Evolutionary conservation across 805 yeast genomes (phyloP).

Genomic region (Candida taoyuanica): DNA sequence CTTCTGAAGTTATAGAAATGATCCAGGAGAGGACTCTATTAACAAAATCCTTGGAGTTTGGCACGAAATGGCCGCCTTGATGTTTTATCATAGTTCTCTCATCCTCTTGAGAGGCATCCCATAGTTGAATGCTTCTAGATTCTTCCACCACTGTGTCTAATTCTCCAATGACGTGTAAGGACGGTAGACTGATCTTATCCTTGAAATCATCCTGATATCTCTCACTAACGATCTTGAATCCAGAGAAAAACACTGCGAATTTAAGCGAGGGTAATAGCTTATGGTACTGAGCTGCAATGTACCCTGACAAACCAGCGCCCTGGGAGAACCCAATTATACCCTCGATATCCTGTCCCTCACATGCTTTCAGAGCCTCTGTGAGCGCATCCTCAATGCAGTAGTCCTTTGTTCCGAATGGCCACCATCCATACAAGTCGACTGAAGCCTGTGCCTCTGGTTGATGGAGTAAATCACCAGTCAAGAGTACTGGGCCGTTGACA

Average conservation of each 20-base stretch:
- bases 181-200: slow-evolving; percentile 26
- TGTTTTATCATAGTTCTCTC: slow-evolving; percentile 56
- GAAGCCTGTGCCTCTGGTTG: slow-evolving; percentile 31
- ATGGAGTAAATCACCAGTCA: slow-evolving; percentile 66
- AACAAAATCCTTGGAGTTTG: slow-evolving; percentile 59
- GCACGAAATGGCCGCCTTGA: slow-evolving; percentile 96
- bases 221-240: slow-evolving; percentile 38
- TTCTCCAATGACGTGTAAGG: slow-evolving; percentile 81
- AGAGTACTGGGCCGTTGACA: slow-evolving; percentile 65
- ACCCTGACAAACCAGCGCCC: slow-evolving; percentile 80
- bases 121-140: slow-evolving; percentile 57
- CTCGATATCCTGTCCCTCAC: slow-evolving; percentile 66
- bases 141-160: slow-evolving; percentile 83
- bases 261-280: slow-evolving; percentile 39
- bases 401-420: slow-evolving; percentile 40
- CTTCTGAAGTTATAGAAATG: neutral
- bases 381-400: slow-evolving; percentile 34
- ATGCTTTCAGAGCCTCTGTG: slow-evolving; percentile 36
- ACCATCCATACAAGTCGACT: slow-evolving; percentile 57
- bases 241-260: slow-evolving; percentile 57
- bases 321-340: slow-evolving; percentile 91
- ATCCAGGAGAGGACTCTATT: slow-evolving; percentile 33
- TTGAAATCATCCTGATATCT: slow-evolving; percentile 20
- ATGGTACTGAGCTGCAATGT: slow-evolving; percentile 42
- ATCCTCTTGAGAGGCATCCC: slow-evolving; percentile 40